Evolutionary conservation across 495 filamentous ascomycete genomes (phyloP), one percentile per base, ranked within the genome.

Genomic region (Xylaria nigripes): DNA sequence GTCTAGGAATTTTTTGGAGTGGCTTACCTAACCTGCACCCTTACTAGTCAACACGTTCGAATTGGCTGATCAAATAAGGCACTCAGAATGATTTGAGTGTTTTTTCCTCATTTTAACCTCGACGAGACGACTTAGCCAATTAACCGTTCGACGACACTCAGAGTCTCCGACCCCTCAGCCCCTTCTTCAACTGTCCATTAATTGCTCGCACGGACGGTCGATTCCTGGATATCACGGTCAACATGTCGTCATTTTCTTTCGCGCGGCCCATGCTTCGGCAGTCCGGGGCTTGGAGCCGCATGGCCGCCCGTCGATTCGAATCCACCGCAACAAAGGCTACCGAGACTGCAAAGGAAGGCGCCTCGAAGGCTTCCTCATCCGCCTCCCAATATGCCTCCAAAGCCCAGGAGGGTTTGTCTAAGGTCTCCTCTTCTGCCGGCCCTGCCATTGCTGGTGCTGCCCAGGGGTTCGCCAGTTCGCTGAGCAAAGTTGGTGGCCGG

Each of bases 401-500:
- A 79, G 90, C 92, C 48, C 77, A 82, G 55, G 78, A 95, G 74
- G 90, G 91, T 61, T 82, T 96, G 23, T 90, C 89, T 61, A 83
- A 82, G 62, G 92, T 93, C 60, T 76, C 85, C 55, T 82, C 87
- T 46, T 81, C 86, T 34, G 89, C 90, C 65, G 88, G 89, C 29
- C 83, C 86, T 56, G 87, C 82, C 50, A 73, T 95, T 61, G 78
- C 79, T 59, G 81, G 80, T 62, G 86, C 85, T 51, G 84, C 85
- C 25, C 78, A 84, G 70, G 77, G 78, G 30, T 67, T 83, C 54
- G 70, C 78, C 50, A 78, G 76, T 61, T 81, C 86, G 46, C 69
- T 95, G 57, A 75, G 84, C 59, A 85, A 82, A 65, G 78, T 93
- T 67, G 90, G 91, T 67, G 93, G 93, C 58, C 81, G 87, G 54